A percentile compares a stretch with the other conserved stretches of the same genome.
Conservation (phyloP, 768 basidiomycete genomes). For the Cystofilobasidium bisporidii region DNA sequence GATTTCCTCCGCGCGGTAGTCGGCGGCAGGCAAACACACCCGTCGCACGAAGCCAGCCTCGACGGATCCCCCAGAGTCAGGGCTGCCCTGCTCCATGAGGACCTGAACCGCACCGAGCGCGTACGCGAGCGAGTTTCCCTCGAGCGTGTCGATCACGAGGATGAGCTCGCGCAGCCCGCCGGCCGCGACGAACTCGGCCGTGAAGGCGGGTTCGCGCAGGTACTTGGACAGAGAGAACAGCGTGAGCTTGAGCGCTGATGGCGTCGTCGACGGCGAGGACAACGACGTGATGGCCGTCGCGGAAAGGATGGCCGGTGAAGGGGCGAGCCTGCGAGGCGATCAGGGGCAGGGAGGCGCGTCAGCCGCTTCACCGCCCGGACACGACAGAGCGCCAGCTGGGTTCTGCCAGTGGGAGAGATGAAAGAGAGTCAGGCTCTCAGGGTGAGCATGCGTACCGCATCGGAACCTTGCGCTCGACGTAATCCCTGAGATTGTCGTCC, state of each 20-base stretch:
- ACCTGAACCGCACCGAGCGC: conserved; percentile 77
- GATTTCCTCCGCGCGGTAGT: too few species aligned
- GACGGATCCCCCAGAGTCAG: conserved; percentile 65
- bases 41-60: conserved; percentile 55
- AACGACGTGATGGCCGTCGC: conserved; percentile 5
- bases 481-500: conserved; percentile 71
- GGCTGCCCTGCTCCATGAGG: conserved; percentile 66
- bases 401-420: neutral
- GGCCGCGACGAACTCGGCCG: conserved; percentile 62
- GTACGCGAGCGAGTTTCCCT: conserved; percentile 81
- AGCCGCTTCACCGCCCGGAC: neutral
- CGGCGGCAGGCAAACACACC: conserved; percentile 32
- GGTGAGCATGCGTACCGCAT: conserved; percentile 63
- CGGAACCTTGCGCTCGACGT: conserved; percentile 66
- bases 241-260: conserved; percentile 51
- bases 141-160: conserved; percentile 53
- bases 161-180: conserved; percentile 65
- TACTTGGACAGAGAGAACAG: conserved; percentile 70
- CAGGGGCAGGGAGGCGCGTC: neutral
- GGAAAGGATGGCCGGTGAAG: conserved; percentile 54
- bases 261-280: neutral
- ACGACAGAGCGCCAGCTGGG: too few species aligned
- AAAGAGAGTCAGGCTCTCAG: neutral
- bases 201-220: conserved; percentile 55
- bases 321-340: conserved; percentile 54